Evolutionary conservation across 2,329 filamentous ascomycete genomes (phyloP).

Genomic region (Coniochaeta sp.): DNA sequence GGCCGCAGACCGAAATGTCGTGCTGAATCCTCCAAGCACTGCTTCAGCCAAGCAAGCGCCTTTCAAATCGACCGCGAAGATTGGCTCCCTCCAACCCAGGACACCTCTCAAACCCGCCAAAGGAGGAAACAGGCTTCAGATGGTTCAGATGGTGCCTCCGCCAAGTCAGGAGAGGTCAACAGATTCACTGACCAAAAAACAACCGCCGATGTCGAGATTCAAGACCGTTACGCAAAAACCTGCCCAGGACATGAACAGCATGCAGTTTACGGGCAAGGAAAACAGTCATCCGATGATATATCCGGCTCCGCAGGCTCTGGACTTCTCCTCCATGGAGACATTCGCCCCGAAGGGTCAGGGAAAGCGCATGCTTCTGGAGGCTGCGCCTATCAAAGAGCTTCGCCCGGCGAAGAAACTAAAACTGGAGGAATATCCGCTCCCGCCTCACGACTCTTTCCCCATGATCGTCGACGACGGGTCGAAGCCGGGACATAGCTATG

Average conservation of each 20-base stretch:
- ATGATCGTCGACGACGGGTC: conserved; percentile 74
- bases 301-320: conserved; percentile 37
- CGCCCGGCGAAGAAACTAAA: conserved; percentile 63
- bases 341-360: conserved; percentile 45
- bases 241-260: conserved; percentile 28
- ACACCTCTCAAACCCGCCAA: conserved; percentile 47
- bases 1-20: conserved; percentile 51
- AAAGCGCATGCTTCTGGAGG: conserved; percentile 63
- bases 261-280: conserved; percentile 42
- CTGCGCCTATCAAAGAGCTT: conserved; percentile 63
- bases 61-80: conserved; percentile 51
- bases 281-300: conserved; percentile 46
- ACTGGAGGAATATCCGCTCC: conserved; percentile 48
- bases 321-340: conserved; percentile 42
- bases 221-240: conserved; percentile 50
- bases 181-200: conserved; percentile 64
- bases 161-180: conserved; percentile 44
- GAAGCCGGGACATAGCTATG: conserved; percentile 91
- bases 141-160: conserved; percentile 61
- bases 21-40: conserved; percentile 56
- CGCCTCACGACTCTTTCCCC: conserved; percentile 74
- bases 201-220: conserved; percentile 49
- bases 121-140: conserved; percentile 53
- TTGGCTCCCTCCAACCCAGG: conserved; percentile 47
- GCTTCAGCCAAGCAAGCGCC: conserved; percentile 56